Evolutionary conservation across 331 rosid species (phyloP), one percentile per base, ranked within the genome.

Genomic region (Rosa hybrid): DNA sequence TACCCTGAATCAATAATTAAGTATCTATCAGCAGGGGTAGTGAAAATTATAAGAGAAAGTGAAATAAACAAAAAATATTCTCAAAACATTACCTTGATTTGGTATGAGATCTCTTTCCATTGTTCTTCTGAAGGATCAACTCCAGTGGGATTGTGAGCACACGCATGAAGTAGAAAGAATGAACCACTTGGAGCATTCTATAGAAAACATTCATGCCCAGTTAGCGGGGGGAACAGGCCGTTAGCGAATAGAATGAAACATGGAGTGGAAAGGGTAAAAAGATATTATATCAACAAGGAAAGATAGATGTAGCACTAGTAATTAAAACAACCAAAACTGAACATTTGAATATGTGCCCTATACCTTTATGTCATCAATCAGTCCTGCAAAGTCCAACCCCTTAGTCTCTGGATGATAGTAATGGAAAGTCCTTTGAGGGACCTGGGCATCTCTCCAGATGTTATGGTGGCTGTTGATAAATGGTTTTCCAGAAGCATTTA

Each of bases 141-240:
- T 78, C 99, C 99, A 21, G 99, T 93, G 62, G 98, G 99, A 84
- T 93, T 96, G 86, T 93, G 99, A 83, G 98, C 99, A 87, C 99
- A 96, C n/a, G 98, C 99, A 86, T 93, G 99, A 86, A 96, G 96
- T 77, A 93, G 88, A 87, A 96, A 93, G 90, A 96, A 93, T 68
- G 96, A 96, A 74, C 97, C 94, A 76, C 83, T 84, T 59, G 99
- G 99, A 84, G 99, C 99, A 90, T 89, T 93, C 99, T 96, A 84
- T 6, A 73, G 12, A 82, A 75, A 77, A 68, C 71, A 49, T 78
- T 69, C 45, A 77, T 45, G 38, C 83, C 60, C 49, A 75, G 73
- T 77, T 77, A 62, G 73, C 49, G 49, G 42, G 70, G 10, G 67
- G 23, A 76, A 60, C 27, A 46, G 50, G 45, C 27, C 27, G 68